phyloP scores from a whole-genome alignment of 306 rosid species.

The Begonia peltatifolia region DNA sequence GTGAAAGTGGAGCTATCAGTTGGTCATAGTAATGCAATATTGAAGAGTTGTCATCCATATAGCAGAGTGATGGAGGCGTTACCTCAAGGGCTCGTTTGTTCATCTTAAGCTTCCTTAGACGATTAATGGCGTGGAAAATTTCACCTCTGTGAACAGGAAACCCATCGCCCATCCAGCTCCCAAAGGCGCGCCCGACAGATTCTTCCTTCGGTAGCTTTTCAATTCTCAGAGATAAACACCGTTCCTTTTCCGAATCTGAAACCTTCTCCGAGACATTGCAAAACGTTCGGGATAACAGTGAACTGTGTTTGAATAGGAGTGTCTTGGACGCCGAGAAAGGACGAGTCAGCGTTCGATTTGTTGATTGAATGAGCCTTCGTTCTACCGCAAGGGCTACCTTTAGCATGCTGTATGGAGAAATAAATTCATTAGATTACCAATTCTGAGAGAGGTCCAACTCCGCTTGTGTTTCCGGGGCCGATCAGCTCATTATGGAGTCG shows the following conservation, averaged over 20 bases:
- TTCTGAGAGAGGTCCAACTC: too few species aligned
- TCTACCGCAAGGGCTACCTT: conserved; percentile 3
- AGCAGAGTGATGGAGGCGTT: conserved; percentile 3
- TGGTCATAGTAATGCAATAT: background rate
- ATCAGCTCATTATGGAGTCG: too few species aligned
- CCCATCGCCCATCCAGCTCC: conserved; percentile 90
- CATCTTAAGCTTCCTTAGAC: conserved; percentile 67
- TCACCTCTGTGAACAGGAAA: conserved; percentile 66
- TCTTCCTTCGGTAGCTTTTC: conserved; percentile 52
- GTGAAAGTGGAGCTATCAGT: background rate
- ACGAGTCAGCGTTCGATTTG: conserved; percentile 43
- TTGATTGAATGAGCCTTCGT: conserved; percentile 30
- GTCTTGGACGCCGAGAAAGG: conserved; percentile 5
- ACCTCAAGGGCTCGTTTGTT: conserved; percentile 88
- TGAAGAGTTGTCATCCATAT: background rate
- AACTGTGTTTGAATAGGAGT: conserved; percentile 11
- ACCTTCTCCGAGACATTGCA: conserved; percentile 5
- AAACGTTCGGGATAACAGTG: conserved; percentile 35
- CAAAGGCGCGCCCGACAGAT: conserved; percentile 53
- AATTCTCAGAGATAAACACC: conserved; percentile 52
- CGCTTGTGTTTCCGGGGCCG: too few species aligned
- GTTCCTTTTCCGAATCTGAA: conserved; percentile 14
- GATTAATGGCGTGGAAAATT: conserved; percentile 73
- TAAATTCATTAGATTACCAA: too few species aligned
- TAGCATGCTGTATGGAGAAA: conserved; percentile 15